Base-by-base conservation (phyloP, 805 yeast genomes). In the Myxozyma mucilagina region DNA sequence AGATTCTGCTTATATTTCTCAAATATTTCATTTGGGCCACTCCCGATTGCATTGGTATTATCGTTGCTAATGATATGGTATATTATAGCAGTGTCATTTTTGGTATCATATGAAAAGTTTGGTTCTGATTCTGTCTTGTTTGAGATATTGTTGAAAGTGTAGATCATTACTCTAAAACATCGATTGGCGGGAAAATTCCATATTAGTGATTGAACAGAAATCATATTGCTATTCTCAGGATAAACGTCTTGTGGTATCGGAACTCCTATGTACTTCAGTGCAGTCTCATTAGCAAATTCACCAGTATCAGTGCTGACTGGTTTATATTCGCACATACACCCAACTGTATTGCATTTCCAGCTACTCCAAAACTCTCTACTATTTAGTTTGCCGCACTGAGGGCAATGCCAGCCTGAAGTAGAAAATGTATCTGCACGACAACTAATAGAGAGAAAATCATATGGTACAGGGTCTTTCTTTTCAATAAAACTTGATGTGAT, bases 321-420 rank as follows among this genome's bases (percentile, higher is more conserved):
- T 35, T 35, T 35, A 9, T 35, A 35, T 9, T 35, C 39, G 39
- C 39, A 35, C 8, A 29, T 13, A 53, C 57, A 53, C 14, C 51
- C 51, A 9, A 42, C 35, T 9, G 55, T 14, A 9, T 14, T 44
- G 39, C 57, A 53, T 9, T 34, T 24, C 57, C 57, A 53, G 14
- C 57, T 53, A 49, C 24, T 36, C 57, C 57, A 53, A n/a, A 47
- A 29, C 34, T 53, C 55, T 11, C 57, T 18, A 14, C n/a, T 9
- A 34, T 53, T 53, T 11, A 53, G 53, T 18, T 53, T 53, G 4
- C 57, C 57, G 18, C 57, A 53, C 11, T 32, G 14, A 13, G 20
- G 51, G 32, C 57, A 53, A 14, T 47, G 57, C 57, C 57, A 53
- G 14, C 51, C 57, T 7, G 29, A 18, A 11, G 20, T 14, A 2